phyloP scores from a whole-genome alignment of 257 asterid species.

The Solanum chilense region DNA sequence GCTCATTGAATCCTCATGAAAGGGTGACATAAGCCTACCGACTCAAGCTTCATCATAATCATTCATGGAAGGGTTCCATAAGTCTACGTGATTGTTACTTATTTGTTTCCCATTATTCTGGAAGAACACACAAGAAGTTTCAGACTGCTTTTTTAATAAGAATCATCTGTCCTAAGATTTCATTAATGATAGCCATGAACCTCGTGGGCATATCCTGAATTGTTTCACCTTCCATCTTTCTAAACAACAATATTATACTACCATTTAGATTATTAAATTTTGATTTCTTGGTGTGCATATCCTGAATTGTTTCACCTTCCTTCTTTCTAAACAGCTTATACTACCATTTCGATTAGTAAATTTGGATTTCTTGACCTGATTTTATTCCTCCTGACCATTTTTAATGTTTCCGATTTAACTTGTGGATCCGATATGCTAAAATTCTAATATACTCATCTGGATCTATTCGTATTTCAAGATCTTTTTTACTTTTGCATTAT shows the following conservation, averaged over 20 bases:
- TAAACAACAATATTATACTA: too few species aligned
- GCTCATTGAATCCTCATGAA: too few species aligned
- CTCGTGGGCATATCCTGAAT: neutral
- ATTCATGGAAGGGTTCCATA: too few species aligned
- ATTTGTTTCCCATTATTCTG: neutral
- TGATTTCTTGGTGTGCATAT: too few species aligned
- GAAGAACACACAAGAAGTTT: neutral
- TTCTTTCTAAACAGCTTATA: too few species aligned
- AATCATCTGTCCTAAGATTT: neutral
- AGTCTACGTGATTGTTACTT: neutral
- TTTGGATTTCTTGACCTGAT: neutral
- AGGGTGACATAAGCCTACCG: too few species aligned
- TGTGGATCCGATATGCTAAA: neutral
- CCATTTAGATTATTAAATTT: neutral
- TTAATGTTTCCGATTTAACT: too few species aligned
- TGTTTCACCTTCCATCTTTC: neutral
- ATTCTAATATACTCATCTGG: too few species aligned
- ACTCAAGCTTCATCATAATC: too few species aligned
- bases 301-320: too few species aligned
- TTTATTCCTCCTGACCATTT: neutral
- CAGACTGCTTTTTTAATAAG: too few species aligned
- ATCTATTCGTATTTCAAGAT: neutral
- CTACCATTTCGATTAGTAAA: too few species aligned
- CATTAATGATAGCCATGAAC: neutral
- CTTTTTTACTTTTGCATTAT: neutral